Conservation (phyloP, 140 eudicot genomes). For the Erigeron philadelphicus region DNA sequence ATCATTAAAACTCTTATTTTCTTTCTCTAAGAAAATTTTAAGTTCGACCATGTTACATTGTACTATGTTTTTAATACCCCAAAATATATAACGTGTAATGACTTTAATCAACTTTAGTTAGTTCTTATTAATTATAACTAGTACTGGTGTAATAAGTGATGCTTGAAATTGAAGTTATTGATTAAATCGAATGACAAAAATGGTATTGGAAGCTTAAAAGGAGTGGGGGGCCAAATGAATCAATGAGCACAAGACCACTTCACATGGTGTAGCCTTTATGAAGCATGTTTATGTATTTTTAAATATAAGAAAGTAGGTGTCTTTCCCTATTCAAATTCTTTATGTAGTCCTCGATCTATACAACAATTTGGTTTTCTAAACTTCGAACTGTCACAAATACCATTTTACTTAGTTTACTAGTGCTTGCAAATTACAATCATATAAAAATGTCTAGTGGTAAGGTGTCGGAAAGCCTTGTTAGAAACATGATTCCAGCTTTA, state of each 20-base stretch:
- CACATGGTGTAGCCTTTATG: slow-evolving; percentile 15
- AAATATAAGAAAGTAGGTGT: slow-evolving; percentile 8
- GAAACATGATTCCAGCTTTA: too few relatives aligned
- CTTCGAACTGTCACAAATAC: too few relatives aligned
- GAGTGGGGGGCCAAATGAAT: slow-evolving; percentile 23
- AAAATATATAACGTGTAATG: not conserved
- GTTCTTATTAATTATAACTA: not conserved
- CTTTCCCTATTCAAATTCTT: not conserved
- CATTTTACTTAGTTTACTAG: too few relatives aligned
- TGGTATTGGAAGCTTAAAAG: slow-evolving; percentile 28
- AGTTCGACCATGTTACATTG: too few relatives aligned
- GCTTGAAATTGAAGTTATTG: slow-evolving; percentile 29
- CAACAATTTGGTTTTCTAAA: too few relatives aligned
- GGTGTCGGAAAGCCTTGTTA: too few relatives aligned
- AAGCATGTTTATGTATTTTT: slow-evolving; percentile 3
- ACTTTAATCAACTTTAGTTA: not conserved
- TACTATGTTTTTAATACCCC: too few relatives aligned
- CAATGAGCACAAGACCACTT: slow-evolving; percentile 18
- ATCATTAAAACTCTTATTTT: too few relatives aligned
- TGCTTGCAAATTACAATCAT: too few relatives aligned
- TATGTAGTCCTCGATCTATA: too few relatives aligned
- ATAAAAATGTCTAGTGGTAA: too few relatives aligned
- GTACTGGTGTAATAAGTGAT: slow-evolving; percentile 19
- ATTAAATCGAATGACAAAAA: slow-evolving; percentile 16
- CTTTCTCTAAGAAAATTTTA: too few relatives aligned